Conservation (phyloP, 2,329 filamentous ascomycete genomes). For the Neofusicoccum parvum region DNA sequence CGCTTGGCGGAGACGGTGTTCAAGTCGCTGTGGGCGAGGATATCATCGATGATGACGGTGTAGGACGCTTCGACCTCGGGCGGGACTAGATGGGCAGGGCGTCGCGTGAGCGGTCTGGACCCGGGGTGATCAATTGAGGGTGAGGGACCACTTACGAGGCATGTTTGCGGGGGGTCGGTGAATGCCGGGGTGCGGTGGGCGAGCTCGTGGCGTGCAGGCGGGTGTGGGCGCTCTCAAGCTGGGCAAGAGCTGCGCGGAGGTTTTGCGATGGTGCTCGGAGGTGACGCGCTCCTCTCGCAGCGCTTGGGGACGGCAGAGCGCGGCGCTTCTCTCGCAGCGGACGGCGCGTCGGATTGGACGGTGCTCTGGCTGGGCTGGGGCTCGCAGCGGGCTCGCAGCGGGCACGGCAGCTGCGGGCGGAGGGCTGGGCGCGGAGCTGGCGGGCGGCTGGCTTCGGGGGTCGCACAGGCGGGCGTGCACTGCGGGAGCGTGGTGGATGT, state of each 20-base stretch:
- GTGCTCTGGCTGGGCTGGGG: neutral
- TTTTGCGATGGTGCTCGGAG: slow-evolving; percentile 5
- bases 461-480: slow-evolving; percentile 11
- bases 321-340: slow-evolving; percentile 3
- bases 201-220: neutral
- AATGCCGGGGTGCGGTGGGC: neutral
- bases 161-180: slow-evolving; percentile 20
- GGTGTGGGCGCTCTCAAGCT: neutral
- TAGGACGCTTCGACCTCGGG: slow-evolving; percentile 54
- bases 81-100: slow-evolving; percentile 45
- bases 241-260: slow-evolving; percentile 5
- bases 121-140: slow-evolving; percentile 18
- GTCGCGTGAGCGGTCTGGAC: neutral
- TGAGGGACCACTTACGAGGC: slow-evolving; percentile 18
- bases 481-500: slow-evolving; percentile 10
- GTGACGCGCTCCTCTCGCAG: neutral
- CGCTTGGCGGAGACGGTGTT: slow-evolving; percentile 67
- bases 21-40: slow-evolving; percentile 62
- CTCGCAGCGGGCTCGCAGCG: neutral
- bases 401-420: neutral
- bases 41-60: slow-evolving; percentile 63
- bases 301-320: slow-evolving; percentile 4
- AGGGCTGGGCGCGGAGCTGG: neutral
- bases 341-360: slow-evolving; percentile 12
- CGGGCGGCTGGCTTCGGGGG: neutral